Percentiles rank a stretch among this genome's conserved stretches.
Evolutionary conservation across 352 stramenopile species (phyloP).

Genomic region (Phytophthora sansomeana): DNA sequence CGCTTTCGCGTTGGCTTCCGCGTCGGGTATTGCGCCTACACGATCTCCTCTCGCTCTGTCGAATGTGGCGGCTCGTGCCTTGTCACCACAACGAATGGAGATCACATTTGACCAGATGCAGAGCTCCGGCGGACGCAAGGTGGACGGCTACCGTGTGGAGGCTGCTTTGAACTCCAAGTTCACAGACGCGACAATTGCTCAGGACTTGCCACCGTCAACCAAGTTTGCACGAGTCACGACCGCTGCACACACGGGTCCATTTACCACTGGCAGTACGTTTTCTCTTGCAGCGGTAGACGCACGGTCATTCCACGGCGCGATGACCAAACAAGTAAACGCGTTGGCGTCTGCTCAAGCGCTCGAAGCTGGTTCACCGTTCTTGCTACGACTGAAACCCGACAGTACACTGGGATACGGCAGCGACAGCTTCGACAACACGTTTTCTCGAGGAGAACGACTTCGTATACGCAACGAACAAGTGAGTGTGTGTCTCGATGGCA

Average conservation of each 20-base stretch:
- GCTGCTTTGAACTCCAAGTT: slow-evolving; percentile 27
- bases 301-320: slow-evolving; percentile 55
- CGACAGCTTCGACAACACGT: slow-evolving; percentile 39
- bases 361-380: slow-evolving; percentile 44
- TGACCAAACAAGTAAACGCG: slow-evolving; percentile 54
- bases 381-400: slow-evolving; percentile 59
- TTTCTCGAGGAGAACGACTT: slow-evolving; percentile 74
- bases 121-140: slow-evolving; percentile 57
- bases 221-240: slow-evolving; percentile 77
- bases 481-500: slow-evolving; percentile 73
- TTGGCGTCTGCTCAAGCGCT: slow-evolving; percentile 52
- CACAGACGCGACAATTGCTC: slow-evolving; percentile 12
- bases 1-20: slow-evolving; percentile 45
- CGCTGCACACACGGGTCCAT: slow-evolving; percentile 69
- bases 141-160: slow-evolving; percentile 71
- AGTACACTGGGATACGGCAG: slow-evolving; percentile 40
- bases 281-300: slow-evolving; percentile 61
- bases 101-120: slow-evolving; percentile 71
- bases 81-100: slow-evolving; percentile 52
- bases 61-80: slow-evolving; percentile 48
- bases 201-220: slow-evolving; percentile 43
- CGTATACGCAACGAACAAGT: slow-evolving; percentile 62
- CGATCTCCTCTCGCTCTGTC: slow-evolving; percentile 55
- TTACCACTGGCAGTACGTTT: slow-evolving; percentile 68
- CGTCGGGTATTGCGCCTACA: slow-evolving; percentile 46